These are phyloP conservation scores for Colletotrichum tropicale DNA, from an alignment of 2,329 filamentous ascomycete species.

Conservation along the genomic window DNA sequence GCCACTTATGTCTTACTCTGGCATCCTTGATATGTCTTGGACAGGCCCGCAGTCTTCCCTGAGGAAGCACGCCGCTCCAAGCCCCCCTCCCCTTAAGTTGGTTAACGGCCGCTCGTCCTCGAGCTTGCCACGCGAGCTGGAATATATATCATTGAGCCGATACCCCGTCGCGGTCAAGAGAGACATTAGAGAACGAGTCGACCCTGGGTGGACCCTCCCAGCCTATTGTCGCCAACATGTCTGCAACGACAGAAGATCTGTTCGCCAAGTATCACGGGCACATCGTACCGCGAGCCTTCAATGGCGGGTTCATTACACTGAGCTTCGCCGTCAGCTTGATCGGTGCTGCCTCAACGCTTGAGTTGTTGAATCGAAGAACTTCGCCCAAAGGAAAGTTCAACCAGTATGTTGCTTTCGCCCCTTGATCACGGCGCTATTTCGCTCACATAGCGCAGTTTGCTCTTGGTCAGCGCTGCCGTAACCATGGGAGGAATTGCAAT, in stretches of 20 bases:
- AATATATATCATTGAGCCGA: slow-evolving; percentile 2
- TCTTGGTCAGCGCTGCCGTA: slow-evolving; percentile 67
- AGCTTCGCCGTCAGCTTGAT: slow-evolving; percentile 80
- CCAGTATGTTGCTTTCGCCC: slow-evolving; percentile 54
- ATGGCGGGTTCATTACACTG: slow-evolving; percentile 68
- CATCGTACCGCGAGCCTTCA: slow-evolving; percentile 54
- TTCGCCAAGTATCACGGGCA: slow-evolving; percentile 46
- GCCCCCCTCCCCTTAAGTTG: not conserved
- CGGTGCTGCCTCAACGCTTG: slow-evolving; percentile 79
- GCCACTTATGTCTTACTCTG: slow-evolving; percentile 16
- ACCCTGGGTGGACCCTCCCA: not conserved
- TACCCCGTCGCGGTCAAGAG: not conserved
- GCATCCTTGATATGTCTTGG: slow-evolving; percentile 17
- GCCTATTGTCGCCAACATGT: slow-evolving; percentile 3
- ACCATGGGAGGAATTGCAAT: slow-evolving; percentile 78
- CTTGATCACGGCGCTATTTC: not conserved
- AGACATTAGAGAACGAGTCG: slow-evolving; percentile 9
- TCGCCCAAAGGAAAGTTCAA: slow-evolving; percentile 72
- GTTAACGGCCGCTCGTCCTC: not conserved
- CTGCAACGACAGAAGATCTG: slow-evolving; percentile 28
- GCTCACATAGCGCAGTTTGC: slow-evolving; percentile 47
- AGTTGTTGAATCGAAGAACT: slow-evolving; percentile 79
- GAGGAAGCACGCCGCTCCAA: not conserved
- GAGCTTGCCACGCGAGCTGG: slow-evolving; percentile 1
- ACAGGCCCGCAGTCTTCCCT: not conserved